Conservation (phyloP, 2,329 filamentous ascomycete genomes). For the Basipetospora chlamydospora region DNA sequence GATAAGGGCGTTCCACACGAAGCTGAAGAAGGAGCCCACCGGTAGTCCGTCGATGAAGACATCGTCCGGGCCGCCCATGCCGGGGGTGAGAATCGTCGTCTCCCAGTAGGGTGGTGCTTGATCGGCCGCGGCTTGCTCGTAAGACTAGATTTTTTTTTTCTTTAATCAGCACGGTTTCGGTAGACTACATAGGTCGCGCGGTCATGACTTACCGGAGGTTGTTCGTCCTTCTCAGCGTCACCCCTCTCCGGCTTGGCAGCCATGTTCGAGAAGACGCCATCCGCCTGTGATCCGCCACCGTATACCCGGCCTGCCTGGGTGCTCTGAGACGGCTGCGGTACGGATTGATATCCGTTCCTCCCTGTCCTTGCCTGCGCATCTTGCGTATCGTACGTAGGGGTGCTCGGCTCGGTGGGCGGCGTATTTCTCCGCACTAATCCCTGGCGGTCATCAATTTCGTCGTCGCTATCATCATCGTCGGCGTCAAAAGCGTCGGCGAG, state of each 20-base stretch:
- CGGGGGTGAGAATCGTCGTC: slow-evolving; percentile 90
- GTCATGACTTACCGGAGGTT: slow-evolving; percentile 80
- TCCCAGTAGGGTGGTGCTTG: slow-evolving; percentile 97
- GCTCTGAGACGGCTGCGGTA: slow-evolving; percentile 1
- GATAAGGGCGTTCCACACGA: slow-evolving; percentile 90
- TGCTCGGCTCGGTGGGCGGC: slow-evolving; percentile 13
- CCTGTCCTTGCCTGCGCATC: slow-evolving; percentile 5
- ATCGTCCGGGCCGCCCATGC: slow-evolving; percentile 78
- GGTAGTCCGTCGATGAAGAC: slow-evolving; percentile 95
- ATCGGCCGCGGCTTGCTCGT: slow-evolving; percentile 95
- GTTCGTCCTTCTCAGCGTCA: slow-evolving; percentile 61
- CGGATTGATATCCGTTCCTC: slow-evolving; percentile 4
- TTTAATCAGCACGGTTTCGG: no score
- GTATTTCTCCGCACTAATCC: slow-evolving; percentile 62
- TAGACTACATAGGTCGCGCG: neutral
- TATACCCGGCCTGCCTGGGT: slow-evolving; percentile 28
- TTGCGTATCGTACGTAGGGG: slow-evolving; percentile 3
- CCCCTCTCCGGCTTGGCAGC: slow-evolving; percentile 76
- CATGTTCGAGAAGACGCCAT: slow-evolving; percentile 93
- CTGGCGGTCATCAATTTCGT: slow-evolving; percentile 69
- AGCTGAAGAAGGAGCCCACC: slow-evolving; percentile 74
- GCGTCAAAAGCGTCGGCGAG: slow-evolving; percentile 87
- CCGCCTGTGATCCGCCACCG: slow-evolving; percentile 64
- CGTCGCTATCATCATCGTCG: slow-evolving; percentile 60
- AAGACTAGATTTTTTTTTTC: slow-evolving; percentile 45